These are phyloP conservation scores for Aspergillus sp. DNA, from an alignment of 2,329 filamentous ascomycete genomes.

Conservation along the genomic window DNA sequence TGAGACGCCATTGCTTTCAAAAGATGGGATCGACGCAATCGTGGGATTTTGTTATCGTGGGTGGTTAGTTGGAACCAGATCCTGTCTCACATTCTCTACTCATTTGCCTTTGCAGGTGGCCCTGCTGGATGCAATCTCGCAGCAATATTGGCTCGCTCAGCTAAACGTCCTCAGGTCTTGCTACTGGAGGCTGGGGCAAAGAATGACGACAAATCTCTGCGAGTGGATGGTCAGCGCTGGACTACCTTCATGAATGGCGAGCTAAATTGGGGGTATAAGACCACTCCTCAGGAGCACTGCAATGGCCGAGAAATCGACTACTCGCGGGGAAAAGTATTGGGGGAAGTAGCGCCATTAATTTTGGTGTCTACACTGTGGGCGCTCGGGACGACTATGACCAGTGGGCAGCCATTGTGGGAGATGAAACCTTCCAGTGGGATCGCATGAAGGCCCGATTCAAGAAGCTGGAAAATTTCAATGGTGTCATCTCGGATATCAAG, in stretches of 20 bases:
- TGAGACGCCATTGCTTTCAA: neutral
- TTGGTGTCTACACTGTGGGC: conserved; percentile 52
- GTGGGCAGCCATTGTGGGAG: conserved; percentile 54
- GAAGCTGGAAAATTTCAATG: conserved; percentile 51
- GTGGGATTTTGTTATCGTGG: conserved; percentile 15
- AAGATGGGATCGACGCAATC: conserved; percentile 2
- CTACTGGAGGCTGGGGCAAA: conserved; percentile 57
- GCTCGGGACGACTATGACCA: conserved; percentile 58
- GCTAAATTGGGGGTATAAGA: conserved; percentile 53
- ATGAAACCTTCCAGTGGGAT: conserved; percentile 54
- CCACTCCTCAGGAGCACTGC: conserved; percentile 42
- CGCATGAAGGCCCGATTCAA: conserved; percentile 49
- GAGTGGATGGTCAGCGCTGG: conserved; percentile 54
- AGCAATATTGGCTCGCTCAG: conserved; percentile 44
- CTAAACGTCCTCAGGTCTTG: conserved; percentile 49
- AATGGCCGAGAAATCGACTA: conserved; percentile 44
- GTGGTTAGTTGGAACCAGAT: conserved; percentile 5
- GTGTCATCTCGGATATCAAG: conserved; percentile 30
- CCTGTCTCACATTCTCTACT: neutral
- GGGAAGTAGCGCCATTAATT: conserved; percentile 54
- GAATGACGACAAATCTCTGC: conserved; percentile 45
- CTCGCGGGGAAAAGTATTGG: conserved; percentile 48
- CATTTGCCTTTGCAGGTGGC: conserved; percentile 41
- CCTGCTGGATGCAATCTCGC: conserved; percentile 57
- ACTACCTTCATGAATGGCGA: conserved; percentile 45